These are phyloP conservation scores for Berkeleyomyces rouxiae DNA, from an alignment of 2,329 filamentous ascomycete genomes.

Conservation along the genomic window DNA sequence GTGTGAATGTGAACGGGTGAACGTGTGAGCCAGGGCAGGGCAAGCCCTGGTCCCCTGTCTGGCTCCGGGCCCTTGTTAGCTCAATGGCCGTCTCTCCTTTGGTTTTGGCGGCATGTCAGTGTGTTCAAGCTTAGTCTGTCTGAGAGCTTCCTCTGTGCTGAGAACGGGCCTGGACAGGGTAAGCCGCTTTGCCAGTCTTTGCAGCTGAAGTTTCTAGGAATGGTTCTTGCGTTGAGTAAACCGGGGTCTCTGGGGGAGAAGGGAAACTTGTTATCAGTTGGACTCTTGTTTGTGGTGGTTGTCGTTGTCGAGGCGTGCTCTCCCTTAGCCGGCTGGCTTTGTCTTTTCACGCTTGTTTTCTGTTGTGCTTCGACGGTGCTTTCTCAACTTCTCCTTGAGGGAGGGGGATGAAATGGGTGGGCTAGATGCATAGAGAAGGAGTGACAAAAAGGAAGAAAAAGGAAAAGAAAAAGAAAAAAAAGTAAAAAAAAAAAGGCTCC, in stretches of 20 bases:
- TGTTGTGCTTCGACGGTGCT: neutral
- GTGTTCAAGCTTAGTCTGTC: constrained; percentile 1
- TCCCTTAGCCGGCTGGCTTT: neutral
- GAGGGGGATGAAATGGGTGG: too few relatives aligned
- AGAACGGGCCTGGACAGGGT: neutral
- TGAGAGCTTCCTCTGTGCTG: constrained; percentile 1
- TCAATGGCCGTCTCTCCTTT: neutral
- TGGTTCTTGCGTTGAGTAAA: neutral
- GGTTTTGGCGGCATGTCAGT: constrained; percentile 3
- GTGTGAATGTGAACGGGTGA: too few relatives aligned
- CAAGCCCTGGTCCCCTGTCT: too few relatives aligned
- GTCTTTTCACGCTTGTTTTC: neutral
- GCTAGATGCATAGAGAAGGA: too few relatives aligned
- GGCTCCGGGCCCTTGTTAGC: neutral
- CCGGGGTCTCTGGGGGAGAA: neutral
- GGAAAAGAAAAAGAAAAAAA: neutral
- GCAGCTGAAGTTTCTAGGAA: neutral
- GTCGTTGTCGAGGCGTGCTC: neutral
- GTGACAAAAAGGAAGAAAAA: neutral
- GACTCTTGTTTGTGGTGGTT: neutral
- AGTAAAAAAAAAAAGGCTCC: neutral
- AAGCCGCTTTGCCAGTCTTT: neutral
- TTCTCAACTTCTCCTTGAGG: too few relatives aligned
- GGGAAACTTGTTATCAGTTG: neutral
- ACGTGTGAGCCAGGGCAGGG: too few relatives aligned